phyloP scores from a whole-genome alignment of 306 rosid genomes.

The Ormosia semicastrata region DNA sequence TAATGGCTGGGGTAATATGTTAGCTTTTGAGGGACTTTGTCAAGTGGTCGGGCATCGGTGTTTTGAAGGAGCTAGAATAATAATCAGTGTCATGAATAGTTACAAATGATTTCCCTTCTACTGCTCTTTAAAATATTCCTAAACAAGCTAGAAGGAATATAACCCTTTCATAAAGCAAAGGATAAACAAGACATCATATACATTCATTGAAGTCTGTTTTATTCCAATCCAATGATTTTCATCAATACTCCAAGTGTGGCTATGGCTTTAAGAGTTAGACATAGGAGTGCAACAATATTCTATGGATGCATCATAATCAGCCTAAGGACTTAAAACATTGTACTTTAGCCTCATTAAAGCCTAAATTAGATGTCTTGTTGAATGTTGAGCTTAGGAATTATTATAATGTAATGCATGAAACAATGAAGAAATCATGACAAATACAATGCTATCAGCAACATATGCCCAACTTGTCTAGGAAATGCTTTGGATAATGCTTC shows the following conservation, averaged over 20 bases:
- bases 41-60: too few species aligned
- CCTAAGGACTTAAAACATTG: neutral
- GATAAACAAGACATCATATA: neutral
- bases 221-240: too few species aligned
- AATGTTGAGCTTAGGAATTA: neutral
- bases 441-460: conserved; percentile 7
- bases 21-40: too few species aligned
- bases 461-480: conserved; percentile 69
- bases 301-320: neutral
- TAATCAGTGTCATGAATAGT: too few species aligned
- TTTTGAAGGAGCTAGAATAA: too few species aligned
- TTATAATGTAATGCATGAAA: conserved; percentile 12
- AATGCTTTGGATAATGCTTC: conserved; percentile 71
- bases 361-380: too few species aligned
- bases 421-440: neutral
- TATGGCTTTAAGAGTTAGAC: too few species aligned
- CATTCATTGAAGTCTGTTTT: too few species aligned
- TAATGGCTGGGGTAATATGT: too few species aligned
- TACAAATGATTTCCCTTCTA: neutral
- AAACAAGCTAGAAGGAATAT: neutral
- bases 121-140: neutral
- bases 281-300: neutral
- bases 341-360: neutral
- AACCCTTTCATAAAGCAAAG: neutral
- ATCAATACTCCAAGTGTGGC: too few species aligned